phyloP scores from a whole-genome alignment of 176 grass and related monocot genomes.

The Raddia guianensis region DNA sequence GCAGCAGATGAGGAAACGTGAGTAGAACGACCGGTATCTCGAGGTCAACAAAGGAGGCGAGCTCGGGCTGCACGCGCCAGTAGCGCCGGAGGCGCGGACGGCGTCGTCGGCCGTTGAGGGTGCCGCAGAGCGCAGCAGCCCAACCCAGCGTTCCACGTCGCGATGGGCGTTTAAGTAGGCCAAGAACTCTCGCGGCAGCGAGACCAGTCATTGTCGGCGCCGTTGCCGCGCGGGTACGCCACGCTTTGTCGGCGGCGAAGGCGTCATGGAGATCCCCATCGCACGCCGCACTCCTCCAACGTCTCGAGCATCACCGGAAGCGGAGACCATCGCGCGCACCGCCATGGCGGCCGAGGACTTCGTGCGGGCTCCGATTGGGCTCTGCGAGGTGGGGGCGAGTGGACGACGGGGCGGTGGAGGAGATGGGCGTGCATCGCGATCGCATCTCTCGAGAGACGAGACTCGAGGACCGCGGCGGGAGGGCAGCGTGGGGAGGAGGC shows the following conservation, averaged over 20 bases:
- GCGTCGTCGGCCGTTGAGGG: slow-evolving; percentile 65
- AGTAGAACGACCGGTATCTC: slow-evolving; percentile 59
- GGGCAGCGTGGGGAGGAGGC: too few species aligned
- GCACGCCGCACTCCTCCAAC: slow-evolving; percentile 63
- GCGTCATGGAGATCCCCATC: slow-evolving; percentile 84
- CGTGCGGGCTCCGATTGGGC: not conserved
- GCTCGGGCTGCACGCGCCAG: slow-evolving; percentile 66
- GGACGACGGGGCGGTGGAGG: not conserved
- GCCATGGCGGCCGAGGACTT: slow-evolving; percentile 47
- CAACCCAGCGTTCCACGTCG: slow-evolving; percentile 91
- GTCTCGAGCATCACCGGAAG: slow-evolving; percentile 54
- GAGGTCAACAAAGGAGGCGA: slow-evolving; percentile 84
- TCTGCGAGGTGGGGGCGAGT: not conserved
- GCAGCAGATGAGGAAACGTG: not conserved
- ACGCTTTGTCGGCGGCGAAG: slow-evolving; percentile 69
- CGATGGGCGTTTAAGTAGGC: slow-evolving; percentile 69
- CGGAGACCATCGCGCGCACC: slow-evolving; percentile 67
- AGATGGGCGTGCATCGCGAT: not conserved
- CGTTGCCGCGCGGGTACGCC: slow-evolving; percentile 50
- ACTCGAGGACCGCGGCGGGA: too few species aligned
- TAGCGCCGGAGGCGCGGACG: slow-evolving; percentile 54
- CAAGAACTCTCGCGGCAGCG: slow-evolving; percentile 90
- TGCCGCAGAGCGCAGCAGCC: slow-evolving; percentile 82
- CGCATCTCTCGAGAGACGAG: too few species aligned
- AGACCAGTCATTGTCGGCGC: slow-evolving; percentile 56